Evolutionary conservation across 257 asterid genomes (phyloP), one percentile per base, ranked within the genome.

Genomic region (Solanum rostratum): DNA sequence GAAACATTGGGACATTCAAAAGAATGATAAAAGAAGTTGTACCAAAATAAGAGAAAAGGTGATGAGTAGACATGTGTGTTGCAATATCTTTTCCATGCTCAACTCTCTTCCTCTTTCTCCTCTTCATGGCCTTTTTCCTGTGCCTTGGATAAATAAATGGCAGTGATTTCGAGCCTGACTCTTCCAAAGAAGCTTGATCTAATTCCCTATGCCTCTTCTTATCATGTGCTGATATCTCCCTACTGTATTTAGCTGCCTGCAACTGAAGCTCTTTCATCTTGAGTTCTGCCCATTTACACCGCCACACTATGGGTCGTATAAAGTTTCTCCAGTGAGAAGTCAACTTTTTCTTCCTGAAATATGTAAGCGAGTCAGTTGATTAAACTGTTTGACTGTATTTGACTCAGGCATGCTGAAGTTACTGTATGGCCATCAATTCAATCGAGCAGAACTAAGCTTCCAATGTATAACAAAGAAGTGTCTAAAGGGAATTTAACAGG

Each of bases 231-330:
- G 92, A 86, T 81, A 89, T 84, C 84, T 86, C 89, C 79, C 89
- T 87, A 22, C 81, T 86, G 76, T 94, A 93, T 79, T 87, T 93
- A 66, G 93, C 89, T 84, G 95, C 94, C 87, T 86, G 93, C 16
- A 89, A 91, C 86, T 93, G 95, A 57, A 93, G 86, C 74, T 91
- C 93, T 88, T 92, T 96, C 87, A 92, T 88, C 90, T 87, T 92
- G 86, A 96, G 78, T 87, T 94, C 99, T 50, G 93, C 84, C 98
- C 98, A 96, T 87, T 93, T 96, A 91, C 98, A 92, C 83, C 99
- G 90, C 99, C 99, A 94, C 98, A 92, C 94, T 62, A 96, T 82
- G 88, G 98, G 98, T 68, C 86, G 93, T 89, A 96, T 88, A 87
- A 87, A 93, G 89, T 89, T 91, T 89, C 95, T 92, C 99, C 99